phyloP scores from a whole-genome alignment of 805 yeast species.

The Yamadazyma sp. region DNA sequence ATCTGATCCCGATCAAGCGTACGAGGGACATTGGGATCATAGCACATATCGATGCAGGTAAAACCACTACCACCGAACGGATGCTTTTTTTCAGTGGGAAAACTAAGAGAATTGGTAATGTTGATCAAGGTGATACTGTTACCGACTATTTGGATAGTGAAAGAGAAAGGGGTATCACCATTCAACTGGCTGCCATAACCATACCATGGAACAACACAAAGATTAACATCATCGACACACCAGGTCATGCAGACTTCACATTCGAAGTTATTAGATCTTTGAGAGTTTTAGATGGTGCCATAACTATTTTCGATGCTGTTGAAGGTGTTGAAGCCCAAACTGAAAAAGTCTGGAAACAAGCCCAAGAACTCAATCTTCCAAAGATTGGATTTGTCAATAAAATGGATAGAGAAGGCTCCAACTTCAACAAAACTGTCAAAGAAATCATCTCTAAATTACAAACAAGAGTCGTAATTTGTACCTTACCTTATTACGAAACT shows the following conservation, averaged over 20 bases:
- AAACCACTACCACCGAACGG: conserved; percentile 95
- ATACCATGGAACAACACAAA: conserved; percentile 77
- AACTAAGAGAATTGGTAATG: conserved; percentile 80
- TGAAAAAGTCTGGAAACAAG: conserved; percentile 94
- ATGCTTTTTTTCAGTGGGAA: conserved; percentile 89
- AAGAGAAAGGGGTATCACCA: conserved; percentile 89
- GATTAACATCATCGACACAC: conserved; percentile 91
- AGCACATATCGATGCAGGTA: conserved; percentile 99
- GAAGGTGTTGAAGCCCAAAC: conserved; percentile 99
- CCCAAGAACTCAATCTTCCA: conserved; percentile 65
- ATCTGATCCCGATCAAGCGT: conserved; percentile 27
- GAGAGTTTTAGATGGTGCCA: conserved; percentile 91
- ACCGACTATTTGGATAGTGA: conserved; percentile 91
- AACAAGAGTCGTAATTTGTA: conserved; percentile 72
- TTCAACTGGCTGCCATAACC: conserved; percentile 93
- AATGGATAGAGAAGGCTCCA: conserved; percentile 97
- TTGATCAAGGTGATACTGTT: conserved; percentile 94
- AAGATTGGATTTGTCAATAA: conserved; percentile 80
- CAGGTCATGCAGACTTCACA: conserved; percentile 97
- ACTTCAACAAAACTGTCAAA: conserved; percentile 83
- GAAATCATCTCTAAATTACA: conserved; percentile 75
- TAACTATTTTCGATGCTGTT: conserved; percentile 88
- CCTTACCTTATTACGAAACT: conserved; percentile 64
- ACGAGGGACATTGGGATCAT: conserved; percentile 91
- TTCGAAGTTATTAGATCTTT: conserved; percentile 90